phyloP scores from a whole-genome alignment of 257 asterid species.

The Solanum tacnaense region DNA sequence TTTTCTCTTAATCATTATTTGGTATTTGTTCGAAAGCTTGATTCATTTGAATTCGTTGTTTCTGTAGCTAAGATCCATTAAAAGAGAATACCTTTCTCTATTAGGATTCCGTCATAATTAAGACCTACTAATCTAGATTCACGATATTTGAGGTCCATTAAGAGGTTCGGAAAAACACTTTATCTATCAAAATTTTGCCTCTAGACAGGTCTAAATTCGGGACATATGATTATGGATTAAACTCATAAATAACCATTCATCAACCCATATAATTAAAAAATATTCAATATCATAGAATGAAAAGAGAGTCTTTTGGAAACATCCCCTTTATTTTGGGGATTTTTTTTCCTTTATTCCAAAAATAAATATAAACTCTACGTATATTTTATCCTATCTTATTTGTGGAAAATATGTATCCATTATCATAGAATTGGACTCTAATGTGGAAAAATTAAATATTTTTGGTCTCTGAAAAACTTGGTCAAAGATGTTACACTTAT shows the following conservation, averaged over 20 bases:
- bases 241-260: background rate
- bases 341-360: background rate
- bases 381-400: background rate
- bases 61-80: background rate
- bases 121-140: background rate
- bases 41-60: background rate
- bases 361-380: accelerated
- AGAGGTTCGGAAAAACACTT: accelerated
- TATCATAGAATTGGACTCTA: background rate
- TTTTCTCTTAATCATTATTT: background rate
- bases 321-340: accelerated
- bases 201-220: background rate
- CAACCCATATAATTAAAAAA: background rate
- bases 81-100: background rate
- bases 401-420: background rate
- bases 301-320: background rate
- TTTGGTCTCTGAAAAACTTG: background rate
- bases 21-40: accelerated
- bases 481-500: background rate
- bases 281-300: accelerated
- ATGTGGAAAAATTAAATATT: background rate
- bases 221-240: background rate
- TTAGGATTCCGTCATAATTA: background rate
- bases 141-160: background rate
- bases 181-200: background rate